Percentiles rank a stretch among this genome's conserved stretches.
Evolutionary conservation across 495 filamentous ascomycete genomes (phyloP).

Genomic region (Penicillium macrosclerotiorum): DNA sequence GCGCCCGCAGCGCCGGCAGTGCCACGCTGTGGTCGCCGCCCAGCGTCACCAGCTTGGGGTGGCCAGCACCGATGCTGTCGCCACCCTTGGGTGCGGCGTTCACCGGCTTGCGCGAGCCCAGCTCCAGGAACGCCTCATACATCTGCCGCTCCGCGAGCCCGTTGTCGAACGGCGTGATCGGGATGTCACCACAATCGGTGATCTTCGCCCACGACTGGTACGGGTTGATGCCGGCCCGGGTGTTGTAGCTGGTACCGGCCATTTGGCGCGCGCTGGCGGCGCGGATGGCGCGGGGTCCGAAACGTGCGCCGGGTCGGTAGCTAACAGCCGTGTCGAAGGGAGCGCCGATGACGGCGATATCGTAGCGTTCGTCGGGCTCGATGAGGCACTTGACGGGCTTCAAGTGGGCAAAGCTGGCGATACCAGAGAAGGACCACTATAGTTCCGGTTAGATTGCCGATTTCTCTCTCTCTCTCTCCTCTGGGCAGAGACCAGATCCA

Average conservation of each 20-base stretch:
- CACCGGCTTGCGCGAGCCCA: conserved; percentile 50
- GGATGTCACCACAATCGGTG: conserved; percentile 81
- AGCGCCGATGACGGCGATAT: conserved; percentile 78
- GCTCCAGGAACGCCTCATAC: conserved; percentile 69
- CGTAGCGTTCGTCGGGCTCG: conserved; percentile 61
- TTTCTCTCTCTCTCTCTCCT: too few relatives aligned
- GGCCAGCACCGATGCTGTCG: conserved; percentile 40
- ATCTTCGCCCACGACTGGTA: conserved; percentile 71
- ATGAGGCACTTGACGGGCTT: conserved; percentile 71
- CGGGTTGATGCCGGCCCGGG: conserved; percentile 73
- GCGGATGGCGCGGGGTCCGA: conserved; percentile 79
- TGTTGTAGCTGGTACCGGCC: conserved; percentile 72
- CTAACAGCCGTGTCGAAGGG: conserved; percentile 83
- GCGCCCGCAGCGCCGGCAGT: conserved; percentile 69
- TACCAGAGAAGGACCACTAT: conserved; percentile 75
- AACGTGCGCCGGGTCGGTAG: conserved; percentile 78
- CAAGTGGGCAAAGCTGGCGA: conserved; percentile 78
- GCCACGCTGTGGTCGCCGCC: conserved; percentile 82
- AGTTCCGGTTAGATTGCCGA: too few relatives aligned
- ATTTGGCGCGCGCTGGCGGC: conserved; percentile 73
- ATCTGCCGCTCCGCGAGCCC: conserved; percentile 72
- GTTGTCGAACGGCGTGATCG: conserved; percentile 78
- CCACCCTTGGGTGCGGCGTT: conserved; percentile 34
- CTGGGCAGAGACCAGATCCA: too few relatives aligned
- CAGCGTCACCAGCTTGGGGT: conserved; percentile 70